Percentiles rank a stretch among this genome's conserved stretches.
Conservation (phyloP, 352 stramenopile genomes). For the Pseudoperonospora humuli region DNA sequence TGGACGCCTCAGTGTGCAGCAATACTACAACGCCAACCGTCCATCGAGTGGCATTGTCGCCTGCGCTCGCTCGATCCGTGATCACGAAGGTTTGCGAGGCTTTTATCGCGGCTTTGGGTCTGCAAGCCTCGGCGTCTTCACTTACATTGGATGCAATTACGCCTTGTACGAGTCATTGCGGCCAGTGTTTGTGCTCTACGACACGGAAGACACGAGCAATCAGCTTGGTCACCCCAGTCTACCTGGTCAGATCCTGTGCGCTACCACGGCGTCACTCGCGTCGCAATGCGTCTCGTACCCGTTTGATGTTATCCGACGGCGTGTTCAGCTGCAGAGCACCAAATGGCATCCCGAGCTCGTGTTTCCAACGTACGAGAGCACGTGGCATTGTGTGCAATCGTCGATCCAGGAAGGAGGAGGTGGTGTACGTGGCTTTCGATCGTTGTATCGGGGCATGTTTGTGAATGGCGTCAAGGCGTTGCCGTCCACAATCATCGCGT, state of each 20-base stretch:
- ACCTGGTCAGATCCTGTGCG: conserved; percentile 70
- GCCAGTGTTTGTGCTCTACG: conserved; percentile 71
- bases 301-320: conserved; percentile 72
- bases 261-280: conserved; percentile 52
- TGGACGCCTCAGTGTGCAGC: conserved; percentile 60
- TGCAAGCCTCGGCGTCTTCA: conserved; percentile 64
- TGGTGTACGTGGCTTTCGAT: conserved; percentile 24
- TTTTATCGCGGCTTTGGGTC: conserved; percentile 73
- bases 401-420: conserved; percentile 35
- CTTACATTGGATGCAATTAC: conserved; percentile 82
- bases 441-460: conserved; percentile 68
- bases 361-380: conserved; percentile 65
- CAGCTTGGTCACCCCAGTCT: conserved; percentile 61
- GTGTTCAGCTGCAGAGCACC: conserved; percentile 63
- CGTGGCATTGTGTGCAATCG: conserved; percentile 58
- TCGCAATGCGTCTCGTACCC: conserved; percentile 75
- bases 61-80: conserved; percentile 41
- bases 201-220: conserved; percentile 43
- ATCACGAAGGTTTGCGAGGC: conserved; percentile 39
- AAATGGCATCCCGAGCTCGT: conserved; percentile 48
- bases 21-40: conserved; percentile 42
- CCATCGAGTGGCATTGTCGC: conserved; percentile 45
- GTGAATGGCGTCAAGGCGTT: conserved; percentile 67
- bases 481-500: conserved; percentile 66
- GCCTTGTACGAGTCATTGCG: conserved; percentile 80